Conservation (phyloP, 441 rosid genomes). For the Mallotus japonicus region DNA sequence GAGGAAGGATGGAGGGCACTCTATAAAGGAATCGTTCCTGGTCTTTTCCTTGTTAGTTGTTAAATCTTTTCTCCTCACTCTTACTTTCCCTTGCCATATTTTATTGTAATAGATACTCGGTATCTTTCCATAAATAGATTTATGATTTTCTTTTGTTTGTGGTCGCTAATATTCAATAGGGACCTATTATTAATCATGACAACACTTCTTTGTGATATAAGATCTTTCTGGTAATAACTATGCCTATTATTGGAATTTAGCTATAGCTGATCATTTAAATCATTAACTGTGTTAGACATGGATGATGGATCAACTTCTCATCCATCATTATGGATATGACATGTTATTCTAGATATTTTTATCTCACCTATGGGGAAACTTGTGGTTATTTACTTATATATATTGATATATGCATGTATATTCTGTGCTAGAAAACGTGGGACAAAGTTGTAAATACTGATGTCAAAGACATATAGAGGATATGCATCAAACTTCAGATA, state of each 20-base stretch:
- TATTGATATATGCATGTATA: too few species aligned
- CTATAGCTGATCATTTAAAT: background rate
- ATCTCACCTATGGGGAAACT: too few species aligned
- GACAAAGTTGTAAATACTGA: too few species aligned
- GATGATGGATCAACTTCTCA: conserved; percentile 13
- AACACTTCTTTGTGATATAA: background rate
- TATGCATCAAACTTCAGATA: conserved; percentile 7
- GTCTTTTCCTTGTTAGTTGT: conserved; percentile 73
- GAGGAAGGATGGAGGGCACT: conserved; percentile 91
- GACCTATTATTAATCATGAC: background rate
- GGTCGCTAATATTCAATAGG: background rate
- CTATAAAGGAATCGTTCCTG: conserved; percentile 78
- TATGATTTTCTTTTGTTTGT: background rate
- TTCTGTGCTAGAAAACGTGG: too few species aligned
- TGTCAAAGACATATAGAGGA: background rate
- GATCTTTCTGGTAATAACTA: background rate
- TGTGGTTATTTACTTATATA: background rate
- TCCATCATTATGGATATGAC: background rate
- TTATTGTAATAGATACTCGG: background rate
- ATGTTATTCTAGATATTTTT: too few species aligned
- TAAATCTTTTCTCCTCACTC: conserved; percentile 6
- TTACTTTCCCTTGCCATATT: background rate
- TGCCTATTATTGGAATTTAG: background rate
- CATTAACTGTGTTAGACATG: background rate
- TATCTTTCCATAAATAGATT: background rate